phyloP scores from a whole-genome alignment of 1,139 yeast species.

The Saccharomyces hybrid region DNA sequence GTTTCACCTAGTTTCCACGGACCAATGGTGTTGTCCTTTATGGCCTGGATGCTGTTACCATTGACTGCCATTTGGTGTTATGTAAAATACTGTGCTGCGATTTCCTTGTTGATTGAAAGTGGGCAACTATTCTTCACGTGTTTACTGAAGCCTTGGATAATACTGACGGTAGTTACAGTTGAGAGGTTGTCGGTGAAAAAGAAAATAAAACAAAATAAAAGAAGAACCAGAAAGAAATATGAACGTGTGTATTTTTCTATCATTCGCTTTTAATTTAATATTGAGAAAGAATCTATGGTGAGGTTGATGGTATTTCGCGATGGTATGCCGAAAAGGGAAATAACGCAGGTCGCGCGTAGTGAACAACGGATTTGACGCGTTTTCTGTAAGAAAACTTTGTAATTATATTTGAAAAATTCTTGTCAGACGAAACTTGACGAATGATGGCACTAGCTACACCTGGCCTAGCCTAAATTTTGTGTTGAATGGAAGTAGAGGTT shows the following conservation, averaged over 20 bases:
- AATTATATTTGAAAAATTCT: not conserved
- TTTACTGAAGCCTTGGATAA: not conserved
- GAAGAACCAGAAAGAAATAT: not conserved
- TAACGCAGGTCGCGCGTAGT: not conserved
- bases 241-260: not conserved
- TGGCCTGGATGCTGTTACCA: constrained; percentile 15
- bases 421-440: not conserved
- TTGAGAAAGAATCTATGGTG: not conserved
- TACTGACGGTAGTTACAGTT: not conserved
- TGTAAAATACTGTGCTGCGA: not conserved
- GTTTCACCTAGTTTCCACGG: constrained; percentile 97
- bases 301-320: not conserved
- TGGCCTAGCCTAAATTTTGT: not conserved
- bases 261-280: not conserved
- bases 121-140: not conserved
- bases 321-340: constrained; percentile 1
- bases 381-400: not conserved
- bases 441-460: not conserved
- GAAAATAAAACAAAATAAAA: not conserved
- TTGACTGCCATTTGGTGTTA: not conserved
- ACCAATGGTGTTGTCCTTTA: constrained; percentile 51
- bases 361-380: not conserved
- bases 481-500: not conserved
- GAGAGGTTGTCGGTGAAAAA: not conserved
- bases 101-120: not conserved